Base-by-base conservation (phyloP, 2,329 filamentous ascomycete genomes). In the Tothia fuscella region DNA sequence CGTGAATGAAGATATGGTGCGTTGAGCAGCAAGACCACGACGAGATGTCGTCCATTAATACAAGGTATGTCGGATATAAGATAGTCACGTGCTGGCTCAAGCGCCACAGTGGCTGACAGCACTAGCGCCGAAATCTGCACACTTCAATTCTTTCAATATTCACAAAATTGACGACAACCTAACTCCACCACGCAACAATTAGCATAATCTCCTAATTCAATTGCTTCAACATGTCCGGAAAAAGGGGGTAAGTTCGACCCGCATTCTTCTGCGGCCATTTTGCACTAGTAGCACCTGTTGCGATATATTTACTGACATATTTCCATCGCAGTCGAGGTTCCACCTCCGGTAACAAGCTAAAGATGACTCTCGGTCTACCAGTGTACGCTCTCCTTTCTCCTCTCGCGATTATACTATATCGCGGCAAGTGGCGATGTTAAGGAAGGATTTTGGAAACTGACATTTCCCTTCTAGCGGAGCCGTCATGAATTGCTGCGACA, bases 291-390 rank as follows among this genome's bases (percentile, higher is more conserved):
- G 13, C 39, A 17, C 30, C 16, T 42, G 36, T 43, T 41, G 37
- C 39, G 14, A 16, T 19, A 28, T 34, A 31, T 26, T 38, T 33
- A 52, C 55, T 62, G 52, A 60, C 49, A 42, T 30, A 20, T 36
- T 33, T 33, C 9, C 13, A 21, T 21, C 26, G 55, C 54, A 76
- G 74, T 66, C 71, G 76, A 62, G 74, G 86, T 78, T 84, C 82
- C 83, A 82, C 86, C 77, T 83, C 88, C 64, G 91, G 91, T 80
- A 93, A 93, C 84, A 98, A 98, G 84, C 84, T 96, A 64, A 96
- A 94, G 84, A 98, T 98, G 91, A 95, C 91, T 70, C 86, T 98
- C 72, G 91, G 86, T 95, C 87, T 98, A 63, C 91, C 91, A 72
- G 87, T 94, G 88, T 95, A 93, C 70, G 87, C 84, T 62, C 50